phyloP scores from a whole-genome alignment of 1,284 basidiomycete genomes.

The Mycosarcoma mackinlayi region DNA sequence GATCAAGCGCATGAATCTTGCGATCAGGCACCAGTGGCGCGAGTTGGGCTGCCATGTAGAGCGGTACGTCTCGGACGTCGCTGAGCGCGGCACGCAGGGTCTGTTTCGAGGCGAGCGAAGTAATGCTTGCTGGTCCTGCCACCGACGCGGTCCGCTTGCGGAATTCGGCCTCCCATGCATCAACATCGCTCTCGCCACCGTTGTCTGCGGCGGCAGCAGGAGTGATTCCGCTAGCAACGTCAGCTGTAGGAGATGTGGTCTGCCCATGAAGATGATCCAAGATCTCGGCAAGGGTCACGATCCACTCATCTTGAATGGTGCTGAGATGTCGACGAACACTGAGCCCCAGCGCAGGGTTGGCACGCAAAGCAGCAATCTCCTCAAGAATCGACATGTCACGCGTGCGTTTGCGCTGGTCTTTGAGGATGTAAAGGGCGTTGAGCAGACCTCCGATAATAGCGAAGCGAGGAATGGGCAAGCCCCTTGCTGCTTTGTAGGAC shows the following conservation, averaged over 20 bases:
- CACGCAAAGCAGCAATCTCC: conserved; percentile 42
- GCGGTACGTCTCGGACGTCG: conserved; percentile 43
- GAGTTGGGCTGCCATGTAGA: conserved; percentile 53
- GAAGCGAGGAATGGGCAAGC: conserved; percentile 53
- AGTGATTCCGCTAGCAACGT: background rate
- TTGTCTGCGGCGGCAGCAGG: background rate
- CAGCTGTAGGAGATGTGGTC: background rate
- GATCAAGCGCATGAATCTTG: conserved; percentile 45
- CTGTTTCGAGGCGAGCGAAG: conserved; percentile 25
- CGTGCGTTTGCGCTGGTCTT: conserved; percentile 43
- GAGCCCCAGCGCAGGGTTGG: conserved; percentile 45
- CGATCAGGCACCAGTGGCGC: conserved; percentile 45
- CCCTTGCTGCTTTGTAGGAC: conserved; percentile 35
- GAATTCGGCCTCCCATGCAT: conserved; percentile 58
- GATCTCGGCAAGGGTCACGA: conserved; percentile 54
- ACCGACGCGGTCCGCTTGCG: conserved; percentile 41
- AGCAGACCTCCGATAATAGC: conserved; percentile 60
- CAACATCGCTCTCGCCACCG: conserved; percentile 12
- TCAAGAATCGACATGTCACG: conserved; percentile 47
- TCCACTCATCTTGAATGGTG: conserved; percentile 54
- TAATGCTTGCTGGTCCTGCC: conserved; percentile 33
- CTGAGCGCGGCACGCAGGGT: conserved; percentile 14
- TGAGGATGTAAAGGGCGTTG: conserved; percentile 52
- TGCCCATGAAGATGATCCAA: conserved; percentile 40
- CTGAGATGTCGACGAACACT: conserved; percentile 35